Conservation (phyloP, 441 rosid species). For the Erodium texanum region DNA sequence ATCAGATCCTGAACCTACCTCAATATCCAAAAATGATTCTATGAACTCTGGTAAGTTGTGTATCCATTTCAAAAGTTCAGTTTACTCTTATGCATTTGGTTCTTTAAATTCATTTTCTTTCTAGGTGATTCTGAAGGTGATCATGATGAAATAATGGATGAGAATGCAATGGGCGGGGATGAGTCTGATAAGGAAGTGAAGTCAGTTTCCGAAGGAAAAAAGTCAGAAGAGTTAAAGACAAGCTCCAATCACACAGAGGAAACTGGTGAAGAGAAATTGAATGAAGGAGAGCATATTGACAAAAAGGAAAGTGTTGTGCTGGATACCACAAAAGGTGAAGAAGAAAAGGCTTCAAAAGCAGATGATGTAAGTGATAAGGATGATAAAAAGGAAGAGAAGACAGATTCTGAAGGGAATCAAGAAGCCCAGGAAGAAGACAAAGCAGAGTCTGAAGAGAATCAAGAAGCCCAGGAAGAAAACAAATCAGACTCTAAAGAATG, state of each 20-base stretch:
- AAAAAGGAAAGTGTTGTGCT: not conserved
- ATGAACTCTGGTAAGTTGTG: slow-evolving; percentile 28
- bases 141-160: slow-evolving; percentile 24
- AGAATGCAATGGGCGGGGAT: not conserved
- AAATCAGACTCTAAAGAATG: not conserved
- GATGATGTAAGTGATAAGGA: not conserved
- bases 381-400: not conserved
- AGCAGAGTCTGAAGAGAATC: slow-evolving; percentile 33
- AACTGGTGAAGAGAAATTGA: slow-evolving; percentile 21
- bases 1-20: slow-evolving; percentile 31
- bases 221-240: slow-evolving; percentile 27
- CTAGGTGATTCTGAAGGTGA: slow-evolving; percentile 31
- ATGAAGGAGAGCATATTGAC: not conserved
- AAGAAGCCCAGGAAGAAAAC: no score
- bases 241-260: slow-evolving; percentile 25
- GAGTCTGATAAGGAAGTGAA: slow-evolving; percentile 43
- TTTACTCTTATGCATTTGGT: not conserved
- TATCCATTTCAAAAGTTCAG: not conserved
- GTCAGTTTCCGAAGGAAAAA: slow-evolving; percentile 30
- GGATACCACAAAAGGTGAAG: not conserved
- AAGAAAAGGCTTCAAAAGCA: not conserved
- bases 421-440: slow-evolving; percentile 26
- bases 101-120: slow-evolving; percentile 7
- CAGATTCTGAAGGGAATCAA: slow-evolving; percentile 3
- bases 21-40: slow-evolving; percentile 20